phyloP scores from a whole-genome alignment of 805 yeast species.

The Sporopachydermia lactativora region DNA sequence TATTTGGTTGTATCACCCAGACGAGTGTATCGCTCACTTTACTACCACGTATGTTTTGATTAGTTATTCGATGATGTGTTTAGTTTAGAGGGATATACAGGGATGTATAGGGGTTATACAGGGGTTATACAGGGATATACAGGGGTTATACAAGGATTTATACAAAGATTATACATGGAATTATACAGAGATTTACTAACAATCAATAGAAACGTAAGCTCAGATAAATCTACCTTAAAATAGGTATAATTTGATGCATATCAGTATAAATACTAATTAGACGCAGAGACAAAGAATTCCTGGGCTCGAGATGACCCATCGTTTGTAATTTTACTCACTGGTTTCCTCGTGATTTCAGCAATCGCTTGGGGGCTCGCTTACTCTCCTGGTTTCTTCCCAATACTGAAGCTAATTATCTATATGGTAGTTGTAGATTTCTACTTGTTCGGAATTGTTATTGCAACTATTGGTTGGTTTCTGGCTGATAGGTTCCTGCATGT shows the following conservation, averaged over 20 bases:
- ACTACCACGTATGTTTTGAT: constrained; percentile 44
- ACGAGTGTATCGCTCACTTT: constrained; percentile 68
- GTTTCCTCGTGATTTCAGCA: constrained; percentile 57
- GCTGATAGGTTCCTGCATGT: constrained; percentile 49
- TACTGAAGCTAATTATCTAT: constrained; percentile 53
- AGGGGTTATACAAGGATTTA: too few relatives aligned
- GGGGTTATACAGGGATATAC: too few relatives aligned
- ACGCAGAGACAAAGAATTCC: constrained; percentile 58
- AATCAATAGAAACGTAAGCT: not conserved
- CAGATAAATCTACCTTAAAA: too few relatives aligned
- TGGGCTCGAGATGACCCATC: constrained; percentile 93
- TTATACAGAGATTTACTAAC: not conserved
- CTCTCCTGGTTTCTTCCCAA: constrained; percentile 45
- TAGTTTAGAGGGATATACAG: too few relatives aligned
- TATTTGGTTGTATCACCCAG: constrained; percentile 62
- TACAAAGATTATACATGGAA: too few relatives aligned
- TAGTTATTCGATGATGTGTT: too few relatives aligned
- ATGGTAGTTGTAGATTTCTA: constrained; percentile 82
- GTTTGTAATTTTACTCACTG: constrained; percentile 59
- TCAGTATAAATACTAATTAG: too few relatives aligned
- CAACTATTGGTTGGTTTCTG: constrained; percentile 62
- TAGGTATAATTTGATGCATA: too few relatives aligned
- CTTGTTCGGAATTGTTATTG: constrained; percentile 48
- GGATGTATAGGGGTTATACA: too few relatives aligned
- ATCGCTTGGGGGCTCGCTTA: constrained; percentile 85